Percentiles rank a stretch among this genome's conserved stretches.
These are phyloP conservation scores for Oryza longistaminata DNA, from an alignment of 176 grass and related monocot species.

Conservation along the genomic window DNA sequence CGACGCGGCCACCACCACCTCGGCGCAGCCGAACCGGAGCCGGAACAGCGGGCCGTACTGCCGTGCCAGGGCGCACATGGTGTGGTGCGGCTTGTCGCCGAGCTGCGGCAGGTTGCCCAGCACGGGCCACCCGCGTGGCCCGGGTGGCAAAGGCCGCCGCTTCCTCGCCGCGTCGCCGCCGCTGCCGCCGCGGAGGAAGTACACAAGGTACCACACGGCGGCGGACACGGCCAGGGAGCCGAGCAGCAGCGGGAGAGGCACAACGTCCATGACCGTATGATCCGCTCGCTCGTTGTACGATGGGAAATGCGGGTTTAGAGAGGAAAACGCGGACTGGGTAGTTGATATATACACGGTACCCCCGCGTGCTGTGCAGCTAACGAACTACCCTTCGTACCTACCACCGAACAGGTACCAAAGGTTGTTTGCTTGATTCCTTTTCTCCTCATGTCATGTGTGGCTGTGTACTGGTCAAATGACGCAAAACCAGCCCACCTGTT, in stretches of 20 bases:
- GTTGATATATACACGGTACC: neutral
- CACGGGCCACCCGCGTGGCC: constrained; percentile 66
- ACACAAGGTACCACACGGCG: neutral
- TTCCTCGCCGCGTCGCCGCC: neutral
- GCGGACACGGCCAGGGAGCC: neutral
- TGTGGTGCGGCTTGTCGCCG: constrained; percentile 66
- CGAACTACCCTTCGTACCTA: neutral
- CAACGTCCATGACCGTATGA: neutral
- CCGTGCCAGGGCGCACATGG: constrained; percentile 43
- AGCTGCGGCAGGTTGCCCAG: constrained; percentile 83
- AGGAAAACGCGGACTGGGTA: neutral
- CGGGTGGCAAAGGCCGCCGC: constrained; percentile 49
- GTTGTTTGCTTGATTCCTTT: neutral
- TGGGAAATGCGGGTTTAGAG: neutral
- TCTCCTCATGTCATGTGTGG: no score
- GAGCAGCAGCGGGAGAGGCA: neutral
- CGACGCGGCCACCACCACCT: constrained; percentile 47
- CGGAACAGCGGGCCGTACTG: constrained; percentile 59
- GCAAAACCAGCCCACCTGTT: no score
- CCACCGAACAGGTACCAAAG: neutral
- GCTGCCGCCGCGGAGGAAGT: neutral
- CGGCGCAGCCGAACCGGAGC: constrained; percentile 60
- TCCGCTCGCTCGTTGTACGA: neutral
- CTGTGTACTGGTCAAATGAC: no score
- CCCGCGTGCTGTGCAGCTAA: neutral